Conservation (phyloP, 1,139 yeast genomes). For the Yamadazyma atmosphaerica region DNA sequence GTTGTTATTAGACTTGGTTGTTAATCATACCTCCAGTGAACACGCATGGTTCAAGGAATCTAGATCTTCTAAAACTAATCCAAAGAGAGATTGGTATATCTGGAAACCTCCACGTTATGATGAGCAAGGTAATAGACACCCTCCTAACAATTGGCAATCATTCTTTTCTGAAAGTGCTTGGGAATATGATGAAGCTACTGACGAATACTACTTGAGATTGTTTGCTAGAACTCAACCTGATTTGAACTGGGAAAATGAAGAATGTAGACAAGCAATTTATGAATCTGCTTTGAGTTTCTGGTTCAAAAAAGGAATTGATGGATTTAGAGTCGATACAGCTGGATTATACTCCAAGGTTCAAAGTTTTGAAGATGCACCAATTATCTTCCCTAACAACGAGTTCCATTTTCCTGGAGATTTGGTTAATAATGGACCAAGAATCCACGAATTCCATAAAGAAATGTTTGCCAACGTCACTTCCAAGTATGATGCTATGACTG, state of each 20-base stretch:
- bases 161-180: constrained; percentile 56
- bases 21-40: constrained; percentile 58
- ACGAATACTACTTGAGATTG: constrained; percentile 53
- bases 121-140: constrained; percentile 46
- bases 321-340: constrained; percentile 59
- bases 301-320: constrained; percentile 58
- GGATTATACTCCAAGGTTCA: constrained; percentile 52
- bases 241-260: constrained; percentile 59
- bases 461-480: constrained; percentile 46
- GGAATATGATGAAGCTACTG: constrained; percentile 53
- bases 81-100: constrained; percentile 63
- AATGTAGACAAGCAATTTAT: constrained; percentile 51
- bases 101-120: constrained; percentile 54
- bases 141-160: constrained; percentile 60
- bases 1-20: constrained; percentile 54
- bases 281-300: constrained; percentile 51
- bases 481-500: constrained; percentile 55
- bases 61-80: constrained; percentile 47
- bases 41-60: constrained; percentile 62
- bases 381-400: constrained; percentile 37
- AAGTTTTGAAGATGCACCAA: constrained; percentile 50
- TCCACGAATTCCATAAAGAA: constrained; percentile 58
- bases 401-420: constrained; percentile 38
- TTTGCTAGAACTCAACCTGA: constrained; percentile 59
- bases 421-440: constrained; percentile 50